Evolutionary conservation across 441 rosid species (phyloP), one percentile per base, ranked within the genome.

Genomic region (Dalechampia spathulata): DNA sequence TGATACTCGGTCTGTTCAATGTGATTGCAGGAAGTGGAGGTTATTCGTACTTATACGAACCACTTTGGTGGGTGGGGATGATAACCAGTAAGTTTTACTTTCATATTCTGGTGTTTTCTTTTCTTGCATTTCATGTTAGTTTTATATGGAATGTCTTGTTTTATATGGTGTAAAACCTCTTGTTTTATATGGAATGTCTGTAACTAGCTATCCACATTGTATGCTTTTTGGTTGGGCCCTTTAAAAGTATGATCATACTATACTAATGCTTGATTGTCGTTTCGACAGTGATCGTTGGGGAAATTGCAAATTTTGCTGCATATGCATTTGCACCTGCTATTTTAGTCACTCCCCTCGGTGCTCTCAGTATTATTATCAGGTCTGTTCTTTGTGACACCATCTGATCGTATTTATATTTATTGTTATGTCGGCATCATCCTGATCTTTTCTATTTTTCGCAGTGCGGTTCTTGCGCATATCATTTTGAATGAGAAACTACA

Each of bases 61-160:
- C 84, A 20, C 77, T 79, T 22, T 79, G 84, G 84, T 79, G 84
- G 84, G 71, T 58, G 27, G 79, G 84, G 66, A 79, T 79, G 84
- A 76, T 72, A 66, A 74, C 84, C 49, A 79, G 84, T 79, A 49
- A 61, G 84, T 71, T 44, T 15, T 63, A 22, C 49, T 21, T 25
- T 7, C 22, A 30, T 3, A 30, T 8, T 30, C 4, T 30, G n/a
- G n/a, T n/a, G n/a, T n/a, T n/a, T n/a, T n/a, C n/a, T n/a, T n/a
- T n/a, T n/a, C n/a, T n/a, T n/a, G n/a, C n/a, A n/a, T n/a, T n/a
- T n/a, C n/a, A n/a, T n/a, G n/a, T n/a, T n/a, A n/a, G n/a, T n/a
- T n/a, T n/a, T n/a, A n/a, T n/a, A n/a, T n/a, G n/a, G n/a, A n/a
- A n/a, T n/a, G n/a, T n/a, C n/a, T n/a, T n/a, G n/a, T n/a, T n/a